These are phyloP conservation scores for Magnusiomyces starmeri DNA, from an alignment of 1,139 yeast genomes.

Conservation along the genomic window DNA sequence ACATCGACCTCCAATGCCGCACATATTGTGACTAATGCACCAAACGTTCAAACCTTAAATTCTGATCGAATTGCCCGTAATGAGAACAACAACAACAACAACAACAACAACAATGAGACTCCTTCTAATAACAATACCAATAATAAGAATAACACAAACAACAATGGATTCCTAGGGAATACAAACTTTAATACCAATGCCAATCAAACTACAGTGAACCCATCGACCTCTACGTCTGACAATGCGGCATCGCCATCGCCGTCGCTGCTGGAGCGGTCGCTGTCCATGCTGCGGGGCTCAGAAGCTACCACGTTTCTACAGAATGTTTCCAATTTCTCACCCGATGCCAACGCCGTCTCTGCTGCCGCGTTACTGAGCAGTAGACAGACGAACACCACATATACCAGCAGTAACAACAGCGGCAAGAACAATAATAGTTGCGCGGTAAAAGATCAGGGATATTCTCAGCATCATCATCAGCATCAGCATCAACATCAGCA, in stretches of 20 bases:
- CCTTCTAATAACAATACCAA: neutral
- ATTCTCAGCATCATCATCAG: no score
- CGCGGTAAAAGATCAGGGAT: neutral
- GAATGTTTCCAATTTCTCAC: neutral
- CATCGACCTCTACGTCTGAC: neutral
- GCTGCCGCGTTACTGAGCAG: neutral
- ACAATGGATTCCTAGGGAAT: no score
- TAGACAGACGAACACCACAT: no score
- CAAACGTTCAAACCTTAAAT: no score
- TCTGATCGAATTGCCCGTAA: no score
- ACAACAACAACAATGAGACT: constrained; percentile 7
- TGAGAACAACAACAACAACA: constrained; percentile 3
- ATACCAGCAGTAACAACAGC: neutral
- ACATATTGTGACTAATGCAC: no score
- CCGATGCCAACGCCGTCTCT: neutral
- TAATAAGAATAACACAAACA: neutral
- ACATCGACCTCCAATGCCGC: no score
- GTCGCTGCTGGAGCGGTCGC: neutral
- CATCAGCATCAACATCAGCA: no score
- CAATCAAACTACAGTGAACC: neutral
- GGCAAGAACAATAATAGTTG: neutral
- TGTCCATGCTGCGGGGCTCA: neutral
- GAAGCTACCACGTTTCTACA: neutral
- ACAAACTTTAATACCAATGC: no score
- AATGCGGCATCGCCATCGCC: neutral